Base-by-base conservation (phyloP, 2,329 filamentous ascomycete genomes). In the Neopestalotiopsis rosae region DNA sequence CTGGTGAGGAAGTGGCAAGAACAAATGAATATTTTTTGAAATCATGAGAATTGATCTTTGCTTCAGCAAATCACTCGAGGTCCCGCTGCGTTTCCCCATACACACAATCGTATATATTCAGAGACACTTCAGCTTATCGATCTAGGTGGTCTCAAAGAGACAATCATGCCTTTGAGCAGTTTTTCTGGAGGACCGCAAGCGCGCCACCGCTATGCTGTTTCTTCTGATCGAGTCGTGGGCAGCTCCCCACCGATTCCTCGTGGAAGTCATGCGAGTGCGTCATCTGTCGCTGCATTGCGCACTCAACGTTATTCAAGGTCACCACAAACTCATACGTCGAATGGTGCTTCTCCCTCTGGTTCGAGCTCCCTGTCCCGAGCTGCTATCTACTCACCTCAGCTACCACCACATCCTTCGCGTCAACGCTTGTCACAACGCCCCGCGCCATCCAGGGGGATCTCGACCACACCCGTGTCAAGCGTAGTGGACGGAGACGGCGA, bases 321-420 rank as follows among this genome's bases (percentile, higher is more conserved):
- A 20, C 17, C 49, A n/a, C 20, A 13, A 4, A 30, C n/a, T 34
- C 32, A 10, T 62, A 45, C 40, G 7, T 20, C n/a, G 7, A 49
- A 20, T 5, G 14, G 12, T 65, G 42, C 62, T 17, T 40, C n/a
- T 61, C 70, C 65, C 67, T 57, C 65, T 61, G 63, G 28, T 9
- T 65, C 71, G 5, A 69, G 66, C 66, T 57, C 65, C n/a, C 40
- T 57, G 32, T 69, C 67, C 49, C 70, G 67, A 4, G 61, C 71
- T 7, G 72, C 70, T 65, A 65, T 58, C 9, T 76, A 74, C 61
- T 78, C 76, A 17, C 73, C 76, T 42, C 72, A 71, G 13, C 69
- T 76, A 28, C 73, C 73, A 56, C 40, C 69, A 9, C 74, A 74
- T 45, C 70, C 67, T 65, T 61, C 76, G 61, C 76, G 73, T 69